Base-by-base conservation (phyloP, 129 eudicot species). In the Erigeron canadensis region DNA sequence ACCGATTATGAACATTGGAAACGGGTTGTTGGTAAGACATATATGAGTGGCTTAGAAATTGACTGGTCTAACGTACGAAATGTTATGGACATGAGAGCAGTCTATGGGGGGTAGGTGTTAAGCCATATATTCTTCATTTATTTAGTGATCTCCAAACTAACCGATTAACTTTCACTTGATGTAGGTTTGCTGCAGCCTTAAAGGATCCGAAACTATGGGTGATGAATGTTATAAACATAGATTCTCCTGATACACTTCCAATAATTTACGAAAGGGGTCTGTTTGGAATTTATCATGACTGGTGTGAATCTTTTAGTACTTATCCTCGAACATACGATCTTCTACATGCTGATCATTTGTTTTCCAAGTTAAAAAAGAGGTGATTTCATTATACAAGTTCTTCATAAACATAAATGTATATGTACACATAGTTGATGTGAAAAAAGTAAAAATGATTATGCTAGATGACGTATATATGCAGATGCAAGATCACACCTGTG, bases 1-100 rank as follows among this genome's bases (percentile, higher is more conserved):
- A 67, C 79, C 79, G 97, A 91, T 60, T 79, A 81, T 63, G 78
- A 84, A 67, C 86, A 84, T 62, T 91, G 97, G 96, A 69, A 83
- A 73, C 21, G 59, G 56, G 74, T 88, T 67, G 83, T 91, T 37
- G 79, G 69, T 76, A 81, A 79, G 19, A 39, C 83, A 4, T 91
- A 91, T 58, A 72, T 83, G 56, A 81, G 21, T 28, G 90, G 85
- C 45, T 54, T 91, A 21, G 89, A 85, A 23, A 81, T 91, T 69
- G 83, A 75, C 51, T 91, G 95, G 97, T 74, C 86, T 9, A 72
- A 79, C 58, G 89, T 88, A 66, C 86, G 97, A 76, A 91, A 91
- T 63, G 79, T 88, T 61, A 91, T 91, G 94, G 97, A 91, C 86
- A 86, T 91, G 96, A 84, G 89, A 83, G 91, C 97, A 58, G 91